Conservation (phyloP, 140 eudicot species). For the Ambrosia hybrid region DNA sequence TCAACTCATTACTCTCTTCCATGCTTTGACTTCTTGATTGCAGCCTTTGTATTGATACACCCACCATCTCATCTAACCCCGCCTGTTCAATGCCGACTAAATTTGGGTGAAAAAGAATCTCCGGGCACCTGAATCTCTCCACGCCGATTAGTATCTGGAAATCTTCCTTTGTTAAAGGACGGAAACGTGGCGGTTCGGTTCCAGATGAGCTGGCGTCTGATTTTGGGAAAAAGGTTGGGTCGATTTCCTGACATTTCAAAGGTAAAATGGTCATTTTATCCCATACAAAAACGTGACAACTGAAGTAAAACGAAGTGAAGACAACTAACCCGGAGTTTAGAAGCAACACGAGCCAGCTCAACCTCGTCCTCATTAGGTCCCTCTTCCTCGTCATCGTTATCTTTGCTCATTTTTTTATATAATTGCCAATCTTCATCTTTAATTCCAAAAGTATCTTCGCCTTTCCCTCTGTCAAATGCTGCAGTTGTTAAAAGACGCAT, state of each 20-base stretch:
- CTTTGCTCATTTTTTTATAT: conserved; percentile 93
- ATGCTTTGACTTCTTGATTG: conserved; percentile 32
- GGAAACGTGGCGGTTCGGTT: conserved; percentile 64
- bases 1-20: conserved; percentile 51
- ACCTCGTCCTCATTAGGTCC: conserved; percentile 80
- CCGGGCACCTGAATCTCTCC: conserved; percentile 96
- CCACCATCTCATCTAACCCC: conserved; percentile 94
- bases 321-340: conserved; percentile 72
- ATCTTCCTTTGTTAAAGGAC: conserved; percentile 90
- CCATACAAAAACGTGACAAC: background rate
- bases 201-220: conserved; percentile 53
- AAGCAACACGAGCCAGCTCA: conserved; percentile 76
- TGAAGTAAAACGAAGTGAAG: background rate
- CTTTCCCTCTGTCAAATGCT: conserved; percentile 96
- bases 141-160: conserved; percentile 85
- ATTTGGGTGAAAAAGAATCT: conserved; percentile 79
- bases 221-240: conserved; percentile 71
- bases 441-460: conserved; percentile 96
- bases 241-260: conserved; percentile 63
- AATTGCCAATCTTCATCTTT: conserved; percentile 99
- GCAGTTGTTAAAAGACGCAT: conserved; percentile 97
- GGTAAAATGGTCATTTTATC: conserved; percentile 6
- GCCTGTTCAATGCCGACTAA: conserved; percentile 84
- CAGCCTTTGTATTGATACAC: conserved; percentile 63
- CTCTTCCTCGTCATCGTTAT: conserved; percentile 93